Base-by-base conservation (phyloP, 495 filamentous ascomycete species). In the Penicillium subrubescens region DNA sequence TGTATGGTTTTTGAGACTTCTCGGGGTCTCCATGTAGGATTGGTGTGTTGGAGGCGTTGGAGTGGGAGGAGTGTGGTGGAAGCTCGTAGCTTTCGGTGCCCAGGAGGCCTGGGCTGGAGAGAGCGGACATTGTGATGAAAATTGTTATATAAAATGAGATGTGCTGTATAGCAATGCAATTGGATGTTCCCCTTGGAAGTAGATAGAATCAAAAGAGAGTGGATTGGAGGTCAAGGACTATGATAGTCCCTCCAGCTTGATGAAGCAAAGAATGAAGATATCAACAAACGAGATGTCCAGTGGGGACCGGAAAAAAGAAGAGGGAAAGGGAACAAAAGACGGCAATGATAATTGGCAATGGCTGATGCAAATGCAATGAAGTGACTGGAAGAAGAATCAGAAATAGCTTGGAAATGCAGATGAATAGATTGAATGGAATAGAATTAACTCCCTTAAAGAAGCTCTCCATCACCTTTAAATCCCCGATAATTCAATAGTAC, bases 41-140 rank as follows among this genome's bases (percentile, higher is more conserved):
- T 8, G 68, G 64, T 14, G 55, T 60, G 23, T 73, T 64, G 21
- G 75, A 76, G 1, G 52, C 57, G 14, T 74, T 63, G 8, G 75
- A 78, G 8, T 66, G 69, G 21, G 75, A 72, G 15, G 72, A 71
- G 31, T 48, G 69, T 33, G 60, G 72, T 61, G 63, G 70, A 51
- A 67, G 55, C 31, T 71, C 66, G 19, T 71, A 61, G 53, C 50
- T 64, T 8, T 71, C 63, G 12, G 53, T 34, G 15, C 61, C 61
- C 48, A 72, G 55, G 21, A 72, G 58, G 11, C 35, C 57, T 59
- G 70, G 65, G 19, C 52, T 63, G 56, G 65, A 62, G 58, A 66
- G 70, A 44, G 52, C 61, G 61, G 48, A 21, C 21, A 35, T 33
- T 33, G 31, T 57, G 41, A 56, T 53, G 31, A 21, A 27, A 27